Evolutionary conservation across 768 basidiomycete species (phyloP).

Genomic region (Nidula microcarpa): DNA sequence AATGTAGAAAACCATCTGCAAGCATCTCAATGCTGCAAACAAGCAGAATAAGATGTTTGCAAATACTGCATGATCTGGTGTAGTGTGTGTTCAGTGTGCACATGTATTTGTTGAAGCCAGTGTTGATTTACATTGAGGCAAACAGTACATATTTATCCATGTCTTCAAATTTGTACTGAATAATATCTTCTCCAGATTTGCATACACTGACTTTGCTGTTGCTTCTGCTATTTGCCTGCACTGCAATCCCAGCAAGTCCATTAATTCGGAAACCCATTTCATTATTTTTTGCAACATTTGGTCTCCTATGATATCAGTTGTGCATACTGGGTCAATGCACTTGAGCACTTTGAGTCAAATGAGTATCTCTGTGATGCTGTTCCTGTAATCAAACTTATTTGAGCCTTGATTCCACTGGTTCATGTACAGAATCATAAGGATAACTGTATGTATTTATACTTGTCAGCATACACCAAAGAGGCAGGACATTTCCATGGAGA

Average conservation of each 20-base stretch:
- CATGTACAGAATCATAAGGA: conserved; percentile 23
- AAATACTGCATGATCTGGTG: too few relatives aligned
- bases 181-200: conserved; percentile 9
- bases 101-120: neutral
- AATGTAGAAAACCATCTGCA: too few relatives aligned
- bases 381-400: conserved; percentile 3
- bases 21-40: too few relatives aligned
- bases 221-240: conserved; percentile 5
- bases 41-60: too few relatives aligned
- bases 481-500: conserved; percentile 24
- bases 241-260: neutral
- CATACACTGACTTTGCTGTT: conserved; percentile 15
- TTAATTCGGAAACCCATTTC: neutral
- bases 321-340: conserved; percentile 12
- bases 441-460: conserved; percentile 17
- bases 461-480: conserved; percentile 11
- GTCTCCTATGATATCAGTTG: conserved; percentile 23
- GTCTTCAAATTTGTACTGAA: neutral
- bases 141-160: conserved; percentile 13
- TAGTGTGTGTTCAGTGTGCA: too few relatives aligned
- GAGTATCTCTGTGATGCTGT: conserved; percentile 9
- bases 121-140: conserved; percentile 16
- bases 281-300: neutral
- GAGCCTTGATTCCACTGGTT: conserved; percentile 13
- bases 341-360: conserved; percentile 7